A percentile compares a stretch with the other conserved stretches of the same genome.
Evolutionary conservation across 495 filamentous ascomycete genomes (phyloP).

Genomic region (Neurospora sp.): DNA sequence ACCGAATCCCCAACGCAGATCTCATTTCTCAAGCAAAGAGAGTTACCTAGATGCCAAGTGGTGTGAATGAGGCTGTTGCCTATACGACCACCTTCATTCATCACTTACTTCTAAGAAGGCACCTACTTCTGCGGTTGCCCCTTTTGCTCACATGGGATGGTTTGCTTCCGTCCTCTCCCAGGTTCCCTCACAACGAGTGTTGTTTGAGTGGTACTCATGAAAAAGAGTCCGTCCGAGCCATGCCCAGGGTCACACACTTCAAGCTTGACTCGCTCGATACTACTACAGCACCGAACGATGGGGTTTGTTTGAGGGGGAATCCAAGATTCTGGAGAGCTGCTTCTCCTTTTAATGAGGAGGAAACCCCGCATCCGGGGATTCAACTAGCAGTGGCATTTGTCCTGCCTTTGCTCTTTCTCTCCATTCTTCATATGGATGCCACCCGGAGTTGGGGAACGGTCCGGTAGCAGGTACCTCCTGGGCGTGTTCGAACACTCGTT

Average conservation of each 20-base stretch:
- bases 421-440: not conserved
- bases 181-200: not conserved
- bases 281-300: not conserved
- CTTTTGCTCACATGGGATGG: not conserved
- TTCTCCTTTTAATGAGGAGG: not conserved
- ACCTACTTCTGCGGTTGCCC: not conserved
- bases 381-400: not conserved
- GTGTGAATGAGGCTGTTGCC: too few species aligned
- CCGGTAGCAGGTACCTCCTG: not conserved
- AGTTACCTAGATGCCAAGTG: too few species aligned
- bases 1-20: not conserved
- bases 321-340: not conserved
- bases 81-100: not conserved
- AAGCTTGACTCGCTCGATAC: not conserved
- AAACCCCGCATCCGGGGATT: not conserved
- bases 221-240: not conserved
- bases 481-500: not conserved
- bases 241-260: not conserved
- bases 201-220: not conserved
- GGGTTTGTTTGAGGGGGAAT: not conserved
- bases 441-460: not conserved
- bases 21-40: too few species aligned
- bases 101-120: not conserved
- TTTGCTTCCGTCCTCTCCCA: not conserved
- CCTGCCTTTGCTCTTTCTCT: not conserved